Base-by-base conservation (phyloP, 805 yeast genomes). In the Zygoascus tannicola region DNA sequence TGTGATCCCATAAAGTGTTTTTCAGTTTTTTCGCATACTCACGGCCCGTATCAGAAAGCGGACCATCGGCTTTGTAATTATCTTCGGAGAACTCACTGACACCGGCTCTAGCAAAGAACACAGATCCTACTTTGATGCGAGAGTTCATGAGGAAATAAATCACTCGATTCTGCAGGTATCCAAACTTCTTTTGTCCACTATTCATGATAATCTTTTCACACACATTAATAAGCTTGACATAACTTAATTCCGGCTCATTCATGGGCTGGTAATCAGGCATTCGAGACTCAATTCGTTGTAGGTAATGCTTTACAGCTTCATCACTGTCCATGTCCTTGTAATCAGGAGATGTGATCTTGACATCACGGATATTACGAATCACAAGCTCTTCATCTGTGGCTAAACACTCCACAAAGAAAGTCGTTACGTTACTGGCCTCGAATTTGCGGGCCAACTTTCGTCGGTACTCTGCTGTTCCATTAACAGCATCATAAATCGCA, bases 401-500 rank as follows among this genome's bases (percentile, higher is more conserved):
- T 28, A 85, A 70, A 36, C 92, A 81, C 64, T 92, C 99, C 46
- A 92, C 86, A 61, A 88, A 92, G 43, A 92, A 62, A 22, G 82
- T 81, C 60, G 83, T 88, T 46, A 88, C 80, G 50, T 78, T 76
- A 47, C 73, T 67, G 36, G 67, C 65, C 5, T 68, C 65, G 54
- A 90, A 78, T 46, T 64, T 63, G 28, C 70, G 69, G 22, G 73
- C 74, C 32, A 90, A 63, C 23, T 72, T 74, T 5, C 69, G 55
- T 53, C 99, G 72, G 52, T 81, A 82, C 41, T 72, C 70, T 18
- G 81, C 76, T 39, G 81, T 66, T 4, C 92, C 95, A 60, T 92
- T 92, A 41, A 92, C 83, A 0, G 97, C 97, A 63, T 92, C 99
- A 63, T 85, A 92, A 19, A 92, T 85, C 4, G 95, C 98, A 26